Evolutionary conservation across 345 rosid species (phyloP).

Genomic region (Dipteronia sinensis): DNA sequence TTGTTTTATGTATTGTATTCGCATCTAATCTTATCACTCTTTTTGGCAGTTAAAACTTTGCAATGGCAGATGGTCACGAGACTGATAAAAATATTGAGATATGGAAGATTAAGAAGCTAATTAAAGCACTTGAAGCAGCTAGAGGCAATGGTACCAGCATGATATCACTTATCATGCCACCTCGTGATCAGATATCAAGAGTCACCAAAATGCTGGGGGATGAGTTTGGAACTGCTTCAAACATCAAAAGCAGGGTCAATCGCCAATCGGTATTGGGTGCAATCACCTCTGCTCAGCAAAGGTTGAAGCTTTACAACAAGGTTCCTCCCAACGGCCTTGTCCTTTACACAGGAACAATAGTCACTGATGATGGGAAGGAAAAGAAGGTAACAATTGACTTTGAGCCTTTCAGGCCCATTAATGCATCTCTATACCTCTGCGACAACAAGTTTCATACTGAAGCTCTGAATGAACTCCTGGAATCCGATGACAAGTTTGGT

Average conservation of each 20-base stretch:
- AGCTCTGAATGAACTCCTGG: slow-evolving; percentile 70
- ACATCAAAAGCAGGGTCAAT: slow-evolving; percentile 76
- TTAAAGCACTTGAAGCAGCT: slow-evolving; percentile 70
- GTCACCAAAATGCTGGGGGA: slow-evolving; percentile 78
- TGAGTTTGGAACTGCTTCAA: slow-evolving; percentile 77
- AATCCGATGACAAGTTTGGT: slow-evolving; percentile 79
- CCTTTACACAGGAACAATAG: slow-evolving; percentile 70
- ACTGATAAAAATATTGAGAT: slow-evolving; percentile 70
- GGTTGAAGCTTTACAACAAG: slow-evolving; percentile 71
- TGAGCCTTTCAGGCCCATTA: slow-evolving; percentile 74
- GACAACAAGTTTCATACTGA: slow-evolving; percentile 79
- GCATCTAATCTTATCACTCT: too few relatives aligned
- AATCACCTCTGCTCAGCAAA: slow-evolving; percentile 73
- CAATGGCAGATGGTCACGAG: slow-evolving; percentile 57
- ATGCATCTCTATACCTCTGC: slow-evolving; percentile 70
- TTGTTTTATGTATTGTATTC: neutral
- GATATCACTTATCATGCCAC: slow-evolving; percentile 81
- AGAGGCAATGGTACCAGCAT: slow-evolving; percentile 81
- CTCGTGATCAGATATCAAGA: slow-evolving; percentile 68
- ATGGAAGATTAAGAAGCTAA: slow-evolving; percentile 75
- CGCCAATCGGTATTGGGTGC: slow-evolving; percentile 77
- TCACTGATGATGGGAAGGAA: slow-evolving; percentile 73
- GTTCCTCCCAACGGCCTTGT: slow-evolving; percentile 76
- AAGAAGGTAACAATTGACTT: slow-evolving; percentile 78
- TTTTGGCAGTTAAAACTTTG: neutral